Conservation (phyloP, 2,329 filamentous ascomycete species). For the Eutypella sp. region DNA sequence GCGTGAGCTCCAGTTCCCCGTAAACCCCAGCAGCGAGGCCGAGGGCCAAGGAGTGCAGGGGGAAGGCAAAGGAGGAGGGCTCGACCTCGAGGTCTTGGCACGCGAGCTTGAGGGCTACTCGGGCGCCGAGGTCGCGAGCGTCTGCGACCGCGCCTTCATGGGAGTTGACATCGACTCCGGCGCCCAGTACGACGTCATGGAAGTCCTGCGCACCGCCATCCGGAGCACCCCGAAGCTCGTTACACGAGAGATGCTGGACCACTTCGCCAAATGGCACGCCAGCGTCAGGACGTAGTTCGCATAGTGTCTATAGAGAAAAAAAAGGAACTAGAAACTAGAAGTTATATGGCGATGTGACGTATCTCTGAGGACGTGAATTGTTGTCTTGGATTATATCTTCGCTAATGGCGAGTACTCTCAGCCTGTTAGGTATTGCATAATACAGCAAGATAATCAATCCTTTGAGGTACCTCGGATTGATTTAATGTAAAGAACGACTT, state of each 20-base stretch:
- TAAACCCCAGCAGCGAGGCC: too few relatives aligned
- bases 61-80: too few relatives aligned
- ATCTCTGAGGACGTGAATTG: too few relatives aligned
- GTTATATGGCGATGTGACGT: too few relatives aligned
- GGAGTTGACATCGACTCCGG: constrained; percentile 18
- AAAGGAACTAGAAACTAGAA: background rate
- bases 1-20: constrained; percentile 50
- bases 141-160: constrained; percentile 43
- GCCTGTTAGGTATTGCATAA: too few relatives aligned
- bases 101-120: constrained; percentile 69
- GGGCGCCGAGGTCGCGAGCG: constrained; percentile 70
- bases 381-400: too few relatives aligned
- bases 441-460: too few relatives aligned
- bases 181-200: constrained; percentile 10
- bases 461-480: too few relatives aligned
- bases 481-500: too few relatives aligned
- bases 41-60: too few relatives aligned
- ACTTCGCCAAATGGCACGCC: constrained; percentile 35
- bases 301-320: background rate
- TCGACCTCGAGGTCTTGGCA: constrained; percentile 63
- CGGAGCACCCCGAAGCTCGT: constrained; percentile 31
- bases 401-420: too few relatives aligned
- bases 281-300: constrained; percentile 21
- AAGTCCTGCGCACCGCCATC: constrained; percentile 27
- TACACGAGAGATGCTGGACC: constrained; percentile 28